Evolutionary conservation across 2,329 filamentous ascomycete genomes (phyloP).

Genomic region (Cercospora citrullina): DNA sequence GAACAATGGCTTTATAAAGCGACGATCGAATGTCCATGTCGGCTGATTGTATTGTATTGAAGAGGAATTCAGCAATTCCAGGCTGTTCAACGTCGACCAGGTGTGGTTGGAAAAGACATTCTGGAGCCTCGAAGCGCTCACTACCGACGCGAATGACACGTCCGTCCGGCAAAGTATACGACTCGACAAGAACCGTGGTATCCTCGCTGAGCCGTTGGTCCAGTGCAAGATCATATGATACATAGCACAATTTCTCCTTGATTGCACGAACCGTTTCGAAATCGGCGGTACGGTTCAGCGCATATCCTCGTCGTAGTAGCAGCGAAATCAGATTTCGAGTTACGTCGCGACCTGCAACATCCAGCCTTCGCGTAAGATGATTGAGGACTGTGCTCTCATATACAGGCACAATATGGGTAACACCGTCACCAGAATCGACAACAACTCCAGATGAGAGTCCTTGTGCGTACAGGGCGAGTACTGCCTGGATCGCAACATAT

Average conservation of each 20-base stretch:
- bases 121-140: constrained; percentile 95
- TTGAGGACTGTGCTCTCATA: constrained; percentile 98
- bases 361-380: constrained; percentile 88
- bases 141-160: constrained; percentile 94
- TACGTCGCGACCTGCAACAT: constrained; percentile 94
- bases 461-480: constrained; percentile 93
- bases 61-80: constrained; percentile 93
- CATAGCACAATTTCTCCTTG: constrained; percentile 99
- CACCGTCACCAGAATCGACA: constrained; percentile 95
- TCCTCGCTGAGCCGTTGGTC: constrained; percentile 96
- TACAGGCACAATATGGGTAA: constrained; percentile 97
- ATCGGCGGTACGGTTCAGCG: constrained; percentile 95
- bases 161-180: constrained; percentile 94
- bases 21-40: constrained; percentile 93
- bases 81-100: constrained; percentile 96
- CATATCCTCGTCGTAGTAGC: constrained; percentile 88
- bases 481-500: constrained; percentile 96
- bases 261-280: constrained; percentile 99
- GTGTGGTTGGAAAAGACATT: constrained; percentile 98
- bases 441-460: constrained; percentile 85
- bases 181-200: constrained; percentile 94
- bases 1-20: constrained; percentile 94
- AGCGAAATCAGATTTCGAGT: constrained; percentile 98
- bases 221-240: constrained; percentile 94
- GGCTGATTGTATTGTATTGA: constrained; percentile 96